Percentiles rank a stretch among this genome's conserved stretches.
These are phyloP conservation scores for Plantago elongata DNA, from an alignment of 257 asterid species.

Conservation along the genomic window DNA sequence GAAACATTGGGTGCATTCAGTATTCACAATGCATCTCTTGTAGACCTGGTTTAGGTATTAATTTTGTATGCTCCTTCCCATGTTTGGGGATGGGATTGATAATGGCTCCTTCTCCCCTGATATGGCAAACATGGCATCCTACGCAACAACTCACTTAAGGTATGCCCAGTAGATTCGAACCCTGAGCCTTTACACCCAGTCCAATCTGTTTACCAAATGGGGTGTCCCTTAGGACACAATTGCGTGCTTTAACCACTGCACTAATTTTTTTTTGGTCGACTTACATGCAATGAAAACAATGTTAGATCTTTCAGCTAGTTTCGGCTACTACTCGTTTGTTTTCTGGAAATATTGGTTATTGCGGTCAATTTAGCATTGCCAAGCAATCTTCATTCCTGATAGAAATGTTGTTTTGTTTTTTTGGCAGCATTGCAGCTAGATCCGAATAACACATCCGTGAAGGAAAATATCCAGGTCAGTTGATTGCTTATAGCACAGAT, in stretches of 20 bases:
- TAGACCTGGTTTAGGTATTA: too few species aligned
- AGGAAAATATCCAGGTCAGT: conserved; percentile 78
- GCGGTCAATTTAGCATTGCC: conserved; percentile 5
- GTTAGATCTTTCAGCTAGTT: conserved; percentile 13
- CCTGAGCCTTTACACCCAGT: too few species aligned
- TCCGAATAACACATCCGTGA: conserved; percentile 60
- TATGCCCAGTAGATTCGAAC: too few species aligned
- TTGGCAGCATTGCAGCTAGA: conserved; percentile 76
- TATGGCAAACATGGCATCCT: too few species aligned
- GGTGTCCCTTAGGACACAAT: too few species aligned
- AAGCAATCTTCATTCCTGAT: conserved; percentile 16
- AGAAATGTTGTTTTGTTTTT: conserved; percentile 15
- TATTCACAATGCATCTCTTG: too few species aligned
- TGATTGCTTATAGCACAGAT: conserved; percentile 15
- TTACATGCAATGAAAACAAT: background rate
- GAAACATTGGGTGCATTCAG: too few species aligned
- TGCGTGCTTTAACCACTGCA: background rate
- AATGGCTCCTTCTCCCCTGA: too few species aligned
- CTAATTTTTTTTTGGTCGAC: conserved; percentile 4
- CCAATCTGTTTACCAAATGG: too few species aligned
- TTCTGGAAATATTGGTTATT: conserved; percentile 14
- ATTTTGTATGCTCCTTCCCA: background rate
- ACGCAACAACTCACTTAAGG: too few species aligned
- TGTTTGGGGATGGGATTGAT: background rate
- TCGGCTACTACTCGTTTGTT: background rate